These are phyloP conservation scores for Pythium folliculosum DNA, from an alignment of 352 stramenopile genomes.

Conservation along the genomic window DNA sequence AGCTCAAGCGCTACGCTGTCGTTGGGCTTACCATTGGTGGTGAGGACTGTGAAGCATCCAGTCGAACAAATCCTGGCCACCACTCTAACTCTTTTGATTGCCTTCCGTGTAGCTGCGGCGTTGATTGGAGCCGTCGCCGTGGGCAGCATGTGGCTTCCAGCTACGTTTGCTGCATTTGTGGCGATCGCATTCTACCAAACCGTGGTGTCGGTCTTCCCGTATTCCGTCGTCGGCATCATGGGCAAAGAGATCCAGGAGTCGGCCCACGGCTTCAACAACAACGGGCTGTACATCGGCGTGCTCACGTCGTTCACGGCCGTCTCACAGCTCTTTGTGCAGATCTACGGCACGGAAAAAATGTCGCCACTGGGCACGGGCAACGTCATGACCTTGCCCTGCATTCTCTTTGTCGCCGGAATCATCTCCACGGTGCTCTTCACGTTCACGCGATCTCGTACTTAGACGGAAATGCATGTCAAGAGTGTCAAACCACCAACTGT, in stretches of 20 bases:
- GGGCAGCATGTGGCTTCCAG: slow-evolving; percentile 40
- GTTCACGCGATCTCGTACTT: slow-evolving; percentile 27
- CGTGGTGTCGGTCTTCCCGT: slow-evolving; percentile 68
- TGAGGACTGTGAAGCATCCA: slow-evolving; percentile 22
- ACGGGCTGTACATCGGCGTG: slow-evolving; percentile 75
- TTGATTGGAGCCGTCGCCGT: slow-evolving; percentile 57
- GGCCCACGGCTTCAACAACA: slow-evolving; percentile 76
- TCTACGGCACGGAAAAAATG: slow-evolving; percentile 73
- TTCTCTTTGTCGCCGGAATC: slow-evolving; percentile 58
- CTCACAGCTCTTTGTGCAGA: slow-evolving; percentile 70
- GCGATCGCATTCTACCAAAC: slow-evolving; percentile 62
- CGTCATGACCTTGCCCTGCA: slow-evolving; percentile 55
- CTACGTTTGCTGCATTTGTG: slow-evolving; percentile 61
- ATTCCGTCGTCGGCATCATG: slow-evolving; percentile 80
- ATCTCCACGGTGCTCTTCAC: slow-evolving; percentile 47
- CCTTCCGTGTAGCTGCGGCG: slow-evolving; percentile 40
- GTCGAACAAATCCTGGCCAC: no score
- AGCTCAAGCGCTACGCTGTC: slow-evolving; percentile 54
- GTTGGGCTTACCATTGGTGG: slow-evolving; percentile 49
- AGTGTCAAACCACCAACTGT: slow-evolving; percentile 13
- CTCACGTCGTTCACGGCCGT: slow-evolving; percentile 65
- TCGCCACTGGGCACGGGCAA: slow-evolving; percentile 61
- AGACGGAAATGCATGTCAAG: background rate
- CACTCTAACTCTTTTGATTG: background rate
- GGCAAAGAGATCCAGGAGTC: slow-evolving; percentile 75